A percentile compares a stretch with the other conserved stretches of the same genome.
phyloP scores from a whole-genome alignment of 208 protist species.

The Angomonas ambiguus region DNA sequence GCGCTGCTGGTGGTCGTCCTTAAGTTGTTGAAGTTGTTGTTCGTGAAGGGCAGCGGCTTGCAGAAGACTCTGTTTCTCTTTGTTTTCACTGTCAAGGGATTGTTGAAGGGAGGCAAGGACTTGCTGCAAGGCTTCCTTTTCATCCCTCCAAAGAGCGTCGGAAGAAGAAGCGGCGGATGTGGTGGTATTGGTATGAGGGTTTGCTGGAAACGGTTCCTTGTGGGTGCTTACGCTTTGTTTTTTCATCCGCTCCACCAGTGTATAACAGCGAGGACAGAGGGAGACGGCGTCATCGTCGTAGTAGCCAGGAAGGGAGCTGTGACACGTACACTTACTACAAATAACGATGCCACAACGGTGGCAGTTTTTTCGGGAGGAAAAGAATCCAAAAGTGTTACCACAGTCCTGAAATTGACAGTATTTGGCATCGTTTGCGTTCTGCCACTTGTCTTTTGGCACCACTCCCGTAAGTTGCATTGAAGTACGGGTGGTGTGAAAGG shows the following conservation, averaged over 20 bases:
- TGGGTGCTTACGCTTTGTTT: slow-evolving; percentile 7
- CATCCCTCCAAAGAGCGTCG: neutral
- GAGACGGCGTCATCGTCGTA: slow-evolving; percentile 33
- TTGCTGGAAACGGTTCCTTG: no score
- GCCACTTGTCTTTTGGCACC: slow-evolving; percentile 46
- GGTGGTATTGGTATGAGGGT: slow-evolving; percentile 14
- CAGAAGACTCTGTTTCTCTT: slow-evolving; percentile 5
- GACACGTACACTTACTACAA: slow-evolving; percentile 35
- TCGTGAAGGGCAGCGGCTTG: neutral
- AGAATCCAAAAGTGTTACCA: slow-evolving; percentile 46
- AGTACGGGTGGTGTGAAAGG: neutral
- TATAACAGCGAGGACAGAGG: slow-evolving; percentile 47
- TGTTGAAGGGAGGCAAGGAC: slow-evolving; percentile 7
- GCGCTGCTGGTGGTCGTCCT: no score
- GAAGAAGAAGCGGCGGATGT: neutral
- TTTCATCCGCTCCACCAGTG: slow-evolving; percentile 36
- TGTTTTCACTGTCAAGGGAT: neutral
- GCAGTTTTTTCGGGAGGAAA: slow-evolving; percentile 47
- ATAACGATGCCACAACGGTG: slow-evolving; percentile 72
- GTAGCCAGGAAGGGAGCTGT: slow-evolving; percentile 30
- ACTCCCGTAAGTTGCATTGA: slow-evolving; percentile 34
- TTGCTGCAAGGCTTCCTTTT: neutral
- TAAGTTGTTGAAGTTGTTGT: no score
- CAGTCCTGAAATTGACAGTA: slow-evolving; percentile 73
- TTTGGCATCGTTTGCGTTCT: slow-evolving; percentile 28